Evolutionary conservation across 2,329 filamentous ascomycete genomes (phyloP), one percentile per base, ranked within the genome.

Genomic region (Hymenoscyphus linearis): DNA sequence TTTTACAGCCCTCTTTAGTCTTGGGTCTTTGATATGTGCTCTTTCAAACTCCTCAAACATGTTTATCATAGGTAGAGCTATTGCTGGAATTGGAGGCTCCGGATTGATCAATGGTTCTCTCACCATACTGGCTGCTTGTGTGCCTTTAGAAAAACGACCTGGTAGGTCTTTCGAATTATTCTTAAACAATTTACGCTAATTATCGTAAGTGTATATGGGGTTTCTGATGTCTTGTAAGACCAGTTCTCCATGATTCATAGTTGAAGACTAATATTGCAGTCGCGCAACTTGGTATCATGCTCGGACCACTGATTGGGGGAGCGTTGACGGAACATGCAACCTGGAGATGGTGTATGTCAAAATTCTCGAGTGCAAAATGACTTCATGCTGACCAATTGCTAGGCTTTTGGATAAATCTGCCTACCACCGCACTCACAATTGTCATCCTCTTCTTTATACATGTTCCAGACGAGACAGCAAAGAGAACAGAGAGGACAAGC

Each of bases 21-120:
- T 84, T 0, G 84, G 84, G 1, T 83, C 80, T 0, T 65, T 82
- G 3, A 70, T 86, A n/a, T 85, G 82, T 63, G 83, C 73, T 59
- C 64, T 76, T 57, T 78, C 83, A 0, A 73, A 68, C 0, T 79
- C 75, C 10, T 82, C 80, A 0, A 65, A 71, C 0, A 81, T 81
- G 74, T 77, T 86, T 58, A 85, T 86, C 58, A 68, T 80, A 9
- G 82, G 82, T 1, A 77, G 83, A 4, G 79, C 80, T 2, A 71
- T 86, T 2, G 80, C 83, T 0, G 84, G 83, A 0, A 64, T 79
- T 0, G 83, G 83, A 1, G 76, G 75, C 1, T 76, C 82, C 1
- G 84, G 79, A 0, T 65, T 85, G 2, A 75, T 78, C 60, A 82
- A 77, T n/a, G 83, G 83, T 0, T 74, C 74, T 3, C 71, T 85